Evolutionary conservation across 768 basidiomycete species (phyloP), one percentile per base, ranked within the genome.

Genomic region (Hebeloma cylindrosporum): DNA sequence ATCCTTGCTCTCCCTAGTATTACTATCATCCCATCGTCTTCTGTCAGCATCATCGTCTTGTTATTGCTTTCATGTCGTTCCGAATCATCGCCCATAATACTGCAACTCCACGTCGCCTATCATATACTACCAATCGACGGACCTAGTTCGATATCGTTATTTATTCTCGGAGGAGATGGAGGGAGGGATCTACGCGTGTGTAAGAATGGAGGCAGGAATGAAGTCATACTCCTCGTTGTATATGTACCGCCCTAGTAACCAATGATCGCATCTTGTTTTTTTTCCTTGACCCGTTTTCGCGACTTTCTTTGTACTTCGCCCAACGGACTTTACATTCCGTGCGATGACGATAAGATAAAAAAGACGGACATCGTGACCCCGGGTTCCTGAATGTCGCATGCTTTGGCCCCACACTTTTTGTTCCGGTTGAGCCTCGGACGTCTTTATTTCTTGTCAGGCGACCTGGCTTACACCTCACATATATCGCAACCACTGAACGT

Each of bases 171-270:
- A 48, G 49, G 30, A 43, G 33, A 43, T 26, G 40, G 42, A 41
- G 40, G 41, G 44, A 33, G 36, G 44, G 33, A 39, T 50, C 32
- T 52, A 44, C 45, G 36, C 43, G 50, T 31, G 47, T 64, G 58
- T 61, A 61, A 58, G 51, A 59, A 54, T 59, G 62, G 64, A 56
- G 51, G 52, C 53, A 50, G 49, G 57, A 59, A 64, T 63, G 59
- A 65, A 63, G 60, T 65, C 63, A 67, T 66, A 62, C 58, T 57
- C 56, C 61, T 51, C 52, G 48, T n/a, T 65, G 64, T 67, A 64
- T 56, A 60, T 59, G 58, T 62, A 61, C 46, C 42, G 39, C 48
- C 45, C 56, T 60, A 57, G 54, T 57, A 56, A 56, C 59, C n/a
- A 51, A 48, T 54, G 47, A 60, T 60, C 50, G 48, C 55, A 56